Conservation (phyloP, 345 rosid genomes). For the Salix koriyanagi region DNA sequence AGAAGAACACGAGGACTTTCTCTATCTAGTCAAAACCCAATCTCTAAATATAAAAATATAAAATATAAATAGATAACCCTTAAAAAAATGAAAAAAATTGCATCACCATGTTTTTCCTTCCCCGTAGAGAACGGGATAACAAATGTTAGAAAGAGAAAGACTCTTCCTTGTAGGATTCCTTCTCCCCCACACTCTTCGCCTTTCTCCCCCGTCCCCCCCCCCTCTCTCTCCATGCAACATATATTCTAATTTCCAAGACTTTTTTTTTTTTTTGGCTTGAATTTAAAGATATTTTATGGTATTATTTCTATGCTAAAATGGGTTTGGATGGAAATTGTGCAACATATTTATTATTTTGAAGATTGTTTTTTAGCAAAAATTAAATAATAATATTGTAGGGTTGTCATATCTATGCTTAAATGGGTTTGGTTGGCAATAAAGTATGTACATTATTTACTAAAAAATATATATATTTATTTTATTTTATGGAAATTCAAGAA, state of each 20-base stretch:
- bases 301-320: not conserved
- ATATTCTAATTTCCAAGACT: not conserved
- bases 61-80: not conserved
- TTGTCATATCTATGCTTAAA: too few relatives aligned
- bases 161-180: constrained; percentile 30
- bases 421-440: too few relatives aligned
- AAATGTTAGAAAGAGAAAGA: constrained; percentile 40
- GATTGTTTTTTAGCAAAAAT: too few relatives aligned
- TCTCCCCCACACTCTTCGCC: constrained; percentile 38
- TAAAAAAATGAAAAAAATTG: not conserved
- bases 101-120: constrained; percentile 41
- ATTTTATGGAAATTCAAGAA: not conserved
- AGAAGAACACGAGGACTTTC: constrained; percentile 34
- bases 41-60: constrained; percentile 4
- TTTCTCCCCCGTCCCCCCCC: not conserved
- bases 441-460: too few relatives aligned
- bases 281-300: not conserved
- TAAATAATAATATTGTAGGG: too few relatives aligned
- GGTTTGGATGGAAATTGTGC: not conserved
- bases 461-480: too few relatives aligned
- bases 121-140: constrained; percentile 63
- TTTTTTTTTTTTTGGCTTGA: constrained; percentile 1
- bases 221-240: not conserved
- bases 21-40: constrained; percentile 50
- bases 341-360: not conserved